Percentiles rank a stretch among this genome's conserved stretches.
Evolutionary conservation across 2,329 filamentous ascomycete genomes (phyloP).

Genomic region (Elsinoe fawcettii): DNA sequence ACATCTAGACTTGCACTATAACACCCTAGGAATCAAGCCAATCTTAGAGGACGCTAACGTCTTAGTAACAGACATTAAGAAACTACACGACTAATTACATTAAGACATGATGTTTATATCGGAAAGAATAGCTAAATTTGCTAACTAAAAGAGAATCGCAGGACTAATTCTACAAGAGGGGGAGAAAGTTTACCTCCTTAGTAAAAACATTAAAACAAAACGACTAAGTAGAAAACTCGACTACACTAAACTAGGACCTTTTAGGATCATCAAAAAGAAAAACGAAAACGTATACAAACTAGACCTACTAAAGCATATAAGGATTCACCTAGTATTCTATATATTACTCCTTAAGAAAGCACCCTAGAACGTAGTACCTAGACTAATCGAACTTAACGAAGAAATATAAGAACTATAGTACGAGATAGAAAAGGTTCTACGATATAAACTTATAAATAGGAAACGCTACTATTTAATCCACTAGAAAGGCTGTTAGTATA

Average conservation of each 20-base stretch:
- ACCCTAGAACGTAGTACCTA: background rate
- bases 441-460: no score
- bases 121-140: no score
- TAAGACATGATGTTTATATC: conserved; percentile 11
- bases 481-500: conserved; percentile 10
- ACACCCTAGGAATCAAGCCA: conserved; percentile 8
- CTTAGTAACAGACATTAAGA: background rate
- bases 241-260: conserved; percentile 15
- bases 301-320: no score
- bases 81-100: background rate
- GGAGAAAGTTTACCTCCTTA: no score
- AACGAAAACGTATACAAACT: conserved; percentile 14
- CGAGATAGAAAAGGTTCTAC: background rate
- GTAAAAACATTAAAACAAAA: conserved; percentile 17
- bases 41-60: conserved; percentile 9
- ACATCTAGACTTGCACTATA: background rate
- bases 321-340: no score
- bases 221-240: conserved; percentile 17
- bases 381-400: background rate
- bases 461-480: conserved; percentile 2
- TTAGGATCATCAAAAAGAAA: conserved; percentile 14
- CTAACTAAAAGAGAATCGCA: no score
- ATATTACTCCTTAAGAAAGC: no score
- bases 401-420: background rate
- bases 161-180: no score